A percentile compares a stretch with the other conserved stretches of the same genome.
phyloP scores from a whole-genome alignment of 371 early-diverging fungal species.

The Chytridium lagenaria region DNA sequence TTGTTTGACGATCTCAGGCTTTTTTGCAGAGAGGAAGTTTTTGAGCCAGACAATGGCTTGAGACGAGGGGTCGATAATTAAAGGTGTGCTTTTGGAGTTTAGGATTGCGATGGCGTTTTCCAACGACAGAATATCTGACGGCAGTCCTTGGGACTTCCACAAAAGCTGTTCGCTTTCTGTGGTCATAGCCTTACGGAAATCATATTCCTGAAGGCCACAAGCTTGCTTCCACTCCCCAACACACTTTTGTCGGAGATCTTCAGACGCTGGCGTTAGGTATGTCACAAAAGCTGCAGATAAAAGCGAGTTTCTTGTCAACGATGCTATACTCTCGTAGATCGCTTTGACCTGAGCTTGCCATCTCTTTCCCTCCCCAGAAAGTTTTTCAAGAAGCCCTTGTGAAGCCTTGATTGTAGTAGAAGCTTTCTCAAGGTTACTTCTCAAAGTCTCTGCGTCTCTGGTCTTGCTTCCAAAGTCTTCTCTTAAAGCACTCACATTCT shows the following conservation, averaged over 20 bases:
- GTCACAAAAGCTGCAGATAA: slow-evolving; percentile 54
- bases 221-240: slow-evolving; percentile 45
- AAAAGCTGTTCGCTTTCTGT: slow-evolving; percentile 58
- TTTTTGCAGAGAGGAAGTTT: slow-evolving; percentile 43
- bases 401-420: slow-evolving; percentile 46
- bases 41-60: slow-evolving; percentile 59
- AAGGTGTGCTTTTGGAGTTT: slow-evolving; percentile 40
- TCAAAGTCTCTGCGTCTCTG: slow-evolving; percentile 57
- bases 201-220: slow-evolving; percentile 36
- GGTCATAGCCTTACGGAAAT: slow-evolving; percentile 48
- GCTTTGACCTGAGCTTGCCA: slow-evolving; percentile 53
- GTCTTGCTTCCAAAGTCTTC: slow-evolving; percentile 58
- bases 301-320: slow-evolving; percentile 45
- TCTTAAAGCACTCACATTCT: slow-evolving; percentile 49
- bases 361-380: slow-evolving; percentile 56
- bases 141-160: slow-evolving; percentile 61
- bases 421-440: slow-evolving; percentile 49
- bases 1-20: slow-evolving; percentile 59
- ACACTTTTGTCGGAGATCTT: slow-evolving; percentile 42
- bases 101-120: slow-evolving; percentile 60
- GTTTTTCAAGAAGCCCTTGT: slow-evolving; percentile 57
- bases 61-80: slow-evolving; percentile 59
- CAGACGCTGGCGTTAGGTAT: slow-evolving; percentile 52
- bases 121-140: slow-evolving; percentile 54
- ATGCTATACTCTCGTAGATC: slow-evolving; percentile 36